A percentile compares a stretch with the other conserved stretches of the same genome.
Conservation (phyloP, 1,284 basidiomycete genomes). For the Tetrapyrgos nigripes region DNA sequence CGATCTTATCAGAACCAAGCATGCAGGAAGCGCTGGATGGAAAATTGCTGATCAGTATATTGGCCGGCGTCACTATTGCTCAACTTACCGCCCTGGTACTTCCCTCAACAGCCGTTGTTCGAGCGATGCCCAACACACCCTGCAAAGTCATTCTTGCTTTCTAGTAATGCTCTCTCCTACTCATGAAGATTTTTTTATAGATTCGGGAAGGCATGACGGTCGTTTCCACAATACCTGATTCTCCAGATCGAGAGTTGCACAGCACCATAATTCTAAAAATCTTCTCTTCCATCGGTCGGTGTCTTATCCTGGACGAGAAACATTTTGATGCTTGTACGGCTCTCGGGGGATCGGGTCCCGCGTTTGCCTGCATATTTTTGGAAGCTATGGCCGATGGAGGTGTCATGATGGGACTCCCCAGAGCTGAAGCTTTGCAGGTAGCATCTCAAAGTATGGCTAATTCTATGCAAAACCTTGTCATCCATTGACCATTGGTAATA, state of each 20-base stretch:
- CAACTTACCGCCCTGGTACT: constrained; percentile 84
- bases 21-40: constrained; percentile 87
- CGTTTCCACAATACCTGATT: constrained; percentile 72
- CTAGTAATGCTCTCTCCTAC: background rate
- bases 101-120: constrained; percentile 83
- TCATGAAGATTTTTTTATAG: constrained; percentile 49
- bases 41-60: constrained; percentile 95
- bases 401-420: constrained; percentile 99
- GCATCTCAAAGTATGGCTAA: constrained; percentile 95
- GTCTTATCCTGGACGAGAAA: constrained; percentile 94
- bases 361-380: constrained; percentile 95
- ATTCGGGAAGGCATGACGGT: constrained; percentile 98
- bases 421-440: constrained; percentile 92
- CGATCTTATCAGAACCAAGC: constrained; percentile 80
- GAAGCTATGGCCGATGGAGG: constrained; percentile 99
- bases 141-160: constrained; percentile 72
- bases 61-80: constrained; percentile 91
- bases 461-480: background rate
- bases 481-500: constrained; percentile 36
- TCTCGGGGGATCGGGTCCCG: constrained; percentile 94
- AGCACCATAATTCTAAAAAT: constrained; percentile 87
- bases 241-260: constrained; percentile 60
- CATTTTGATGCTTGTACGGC: constrained; percentile 99
- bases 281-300: constrained; percentile 94
- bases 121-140: constrained; percentile 99